phyloP scores from a whole-genome alignment of 257 asterid genomes.

The Solanum arcanum region DNA sequence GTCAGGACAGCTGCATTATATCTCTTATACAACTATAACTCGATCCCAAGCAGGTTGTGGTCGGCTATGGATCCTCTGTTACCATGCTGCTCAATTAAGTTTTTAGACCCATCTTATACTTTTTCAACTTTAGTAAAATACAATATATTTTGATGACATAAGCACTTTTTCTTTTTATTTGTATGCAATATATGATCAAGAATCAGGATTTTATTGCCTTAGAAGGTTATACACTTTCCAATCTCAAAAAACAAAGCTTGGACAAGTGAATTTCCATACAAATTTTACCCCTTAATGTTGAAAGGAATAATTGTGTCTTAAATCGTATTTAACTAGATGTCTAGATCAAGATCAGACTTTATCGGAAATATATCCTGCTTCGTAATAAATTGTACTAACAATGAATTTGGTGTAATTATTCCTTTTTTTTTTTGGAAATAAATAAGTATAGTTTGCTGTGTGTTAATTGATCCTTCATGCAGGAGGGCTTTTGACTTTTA shows the following conservation, averaged over 20 bases:
- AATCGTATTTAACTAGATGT: not conserved
- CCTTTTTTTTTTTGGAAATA: not conserved
- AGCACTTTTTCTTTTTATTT: not conserved
- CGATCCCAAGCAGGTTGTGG: not conserved
- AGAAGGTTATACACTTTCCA: not conserved
- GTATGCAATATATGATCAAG: not conserved
- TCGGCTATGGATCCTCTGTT: not conserved
- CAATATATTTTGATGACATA: not conserved
- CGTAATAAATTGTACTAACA: not conserved
- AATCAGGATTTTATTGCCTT: not conserved
- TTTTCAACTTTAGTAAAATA: not conserved
- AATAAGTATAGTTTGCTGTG: not conserved
- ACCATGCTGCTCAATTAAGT: not conserved
- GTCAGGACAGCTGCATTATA: not conserved
- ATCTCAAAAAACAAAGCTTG: not conserved
- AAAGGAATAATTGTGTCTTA: not conserved
- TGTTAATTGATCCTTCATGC: constrained; percentile 19
- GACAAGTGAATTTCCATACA: not conserved
- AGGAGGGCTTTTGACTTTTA: constrained; percentile 90
- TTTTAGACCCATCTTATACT: not conserved
- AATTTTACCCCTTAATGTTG: not conserved
- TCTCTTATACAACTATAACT: not conserved
- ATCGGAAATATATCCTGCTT: not conserved
- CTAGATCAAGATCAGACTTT: not conserved
- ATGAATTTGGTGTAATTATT: not conserved